phyloP scores from a whole-genome alignment of 2,329 filamentous ascomycete species.

The Colletotrichum zoysiae region DNA sequence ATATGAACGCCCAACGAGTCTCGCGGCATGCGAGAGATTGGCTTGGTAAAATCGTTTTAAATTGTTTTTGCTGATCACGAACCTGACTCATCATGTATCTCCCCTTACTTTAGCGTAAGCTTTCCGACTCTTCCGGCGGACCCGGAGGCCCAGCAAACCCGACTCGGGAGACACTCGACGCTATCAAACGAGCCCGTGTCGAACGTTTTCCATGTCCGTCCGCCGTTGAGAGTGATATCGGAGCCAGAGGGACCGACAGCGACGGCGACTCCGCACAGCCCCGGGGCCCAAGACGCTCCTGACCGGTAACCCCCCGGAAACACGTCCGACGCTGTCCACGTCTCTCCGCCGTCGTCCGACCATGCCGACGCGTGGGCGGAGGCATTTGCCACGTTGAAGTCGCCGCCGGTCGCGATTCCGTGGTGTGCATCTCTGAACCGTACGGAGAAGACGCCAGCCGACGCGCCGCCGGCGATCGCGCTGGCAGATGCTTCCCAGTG shows the following conservation, averaged over 20 bases:
- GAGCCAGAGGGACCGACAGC: constrained; percentile 51
- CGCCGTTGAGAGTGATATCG: constrained; percentile 49
- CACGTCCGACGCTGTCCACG: constrained; percentile 45
- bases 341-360: constrained; percentile 49
- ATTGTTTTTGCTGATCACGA: background rate
- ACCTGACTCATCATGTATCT: background rate
- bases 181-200: constrained; percentile 50
- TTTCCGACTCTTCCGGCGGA: constrained; percentile 46
- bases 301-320: constrained; percentile 51
- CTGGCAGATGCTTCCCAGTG: constrained; percentile 47
- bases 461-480: constrained; percentile 46
- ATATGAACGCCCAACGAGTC: too few relatives aligned
- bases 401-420: constrained; percentile 50
- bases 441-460: constrained; percentile 51
- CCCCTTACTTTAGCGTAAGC: constrained; percentile 22
- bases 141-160: constrained; percentile 51
- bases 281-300: constrained; percentile 48
- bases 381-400: constrained; percentile 46
- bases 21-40: too few relatives aligned
- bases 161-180: constrained; percentile 47
- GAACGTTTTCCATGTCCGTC: constrained; percentile 48
- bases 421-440: constrained; percentile 47
- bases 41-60: background rate
- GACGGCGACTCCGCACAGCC: constrained; percentile 45
- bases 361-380: constrained; percentile 46